These are phyloP conservation scores for Aspergillus flavus DNA, from an alignment of 2,329 filamentous ascomycete genomes.

Conservation along the genomic window DNA sequence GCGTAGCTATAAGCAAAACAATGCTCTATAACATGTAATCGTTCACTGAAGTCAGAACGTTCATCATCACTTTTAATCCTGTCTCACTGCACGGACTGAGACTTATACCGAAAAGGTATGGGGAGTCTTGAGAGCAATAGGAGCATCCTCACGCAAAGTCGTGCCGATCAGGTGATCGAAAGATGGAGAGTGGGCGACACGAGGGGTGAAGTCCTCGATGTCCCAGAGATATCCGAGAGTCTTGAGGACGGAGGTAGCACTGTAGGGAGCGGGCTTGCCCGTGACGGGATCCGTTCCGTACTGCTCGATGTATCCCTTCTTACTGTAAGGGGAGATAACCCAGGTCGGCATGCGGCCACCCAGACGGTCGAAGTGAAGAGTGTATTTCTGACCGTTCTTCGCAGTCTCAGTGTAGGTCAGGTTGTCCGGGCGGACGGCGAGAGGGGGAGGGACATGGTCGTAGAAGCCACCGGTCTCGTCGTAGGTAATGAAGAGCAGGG, in stretches of 20 bases:
- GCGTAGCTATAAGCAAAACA: neutral
- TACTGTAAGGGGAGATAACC: constrained; percentile 34
- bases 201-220: constrained; percentile 35
- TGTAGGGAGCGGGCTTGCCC: constrained; percentile 30
- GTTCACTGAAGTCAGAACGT: neutral
- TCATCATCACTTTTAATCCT: neutral
- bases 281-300: constrained; percentile 26
- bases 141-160: constrained; percentile 25
- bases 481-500: constrained; percentile 41
- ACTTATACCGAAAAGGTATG: constrained; percentile 3
- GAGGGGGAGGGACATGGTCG: constrained; percentile 40
- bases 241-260: constrained; percentile 31
- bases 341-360: constrained; percentile 35
- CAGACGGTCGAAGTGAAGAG: constrained; percentile 31
- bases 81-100: neutral
- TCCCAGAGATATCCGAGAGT: constrained; percentile 40
- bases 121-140: constrained; percentile 9
- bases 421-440: constrained; percentile 37
- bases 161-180: constrained; percentile 34
- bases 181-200: constrained; percentile 29
- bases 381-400: constrained; percentile 29
- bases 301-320: constrained; percentile 34
- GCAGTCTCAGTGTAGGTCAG: constrained; percentile 37
- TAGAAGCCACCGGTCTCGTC: constrained; percentile 44
- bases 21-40: neutral